These are phyloP conservation scores for Pisolithus microcarpus DNA, from an alignment of 768 basidiomycete genomes.

Conservation along the genomic window DNA sequence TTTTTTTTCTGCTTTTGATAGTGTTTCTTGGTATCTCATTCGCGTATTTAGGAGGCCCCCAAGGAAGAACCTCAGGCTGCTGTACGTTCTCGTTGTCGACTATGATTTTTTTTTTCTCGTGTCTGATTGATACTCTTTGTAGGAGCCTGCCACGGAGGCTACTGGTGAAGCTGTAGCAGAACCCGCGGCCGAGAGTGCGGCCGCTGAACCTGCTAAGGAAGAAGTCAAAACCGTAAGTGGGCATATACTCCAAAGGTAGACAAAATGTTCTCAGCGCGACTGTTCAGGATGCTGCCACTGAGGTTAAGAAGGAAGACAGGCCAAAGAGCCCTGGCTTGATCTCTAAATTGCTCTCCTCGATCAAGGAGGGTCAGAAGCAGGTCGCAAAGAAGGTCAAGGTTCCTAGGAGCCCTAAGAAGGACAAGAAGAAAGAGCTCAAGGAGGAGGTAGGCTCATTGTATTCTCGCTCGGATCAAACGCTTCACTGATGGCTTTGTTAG, in stretches of 20 bases:
- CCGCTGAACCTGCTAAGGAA: slow-evolving; percentile 33
- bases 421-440: slow-evolving; percentile 63
- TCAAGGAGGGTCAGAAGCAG: slow-evolving; percentile 52
- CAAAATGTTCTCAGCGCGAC: slow-evolving; percentile 24
- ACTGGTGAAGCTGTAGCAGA: slow-evolving; percentile 18
- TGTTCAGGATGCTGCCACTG: slow-evolving; percentile 36
- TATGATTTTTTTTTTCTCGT: slow-evolving; percentile 1
- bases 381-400: slow-evolving; percentile 52
- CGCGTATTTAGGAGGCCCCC: slow-evolving; percentile 30
- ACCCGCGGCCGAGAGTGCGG: slow-evolving; percentile 23
- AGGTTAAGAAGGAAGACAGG: slow-evolving; percentile 67
- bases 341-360: slow-evolving; percentile 69
- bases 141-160: slow-evolving; percentile 33
- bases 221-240: slow-evolving; percentile 37
- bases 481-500: slow-evolving; percentile 11
- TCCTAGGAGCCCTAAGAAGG: slow-evolving; percentile 75
- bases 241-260: not conserved
- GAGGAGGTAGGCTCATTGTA: slow-evolving; percentile 36
- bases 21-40: not conserved
- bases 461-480: not conserved
- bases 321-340: slow-evolving; percentile 78
- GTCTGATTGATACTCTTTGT: not conserved
- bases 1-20: slow-evolving; percentile 2
- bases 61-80: slow-evolving; percentile 35
- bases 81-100: slow-evolving; percentile 20